A percentile compares a stretch with the other conserved stretches of the same genome.
Conservation (phyloP, 1,139 yeast genomes). For the Yamadazyma conglobata region DNA sequence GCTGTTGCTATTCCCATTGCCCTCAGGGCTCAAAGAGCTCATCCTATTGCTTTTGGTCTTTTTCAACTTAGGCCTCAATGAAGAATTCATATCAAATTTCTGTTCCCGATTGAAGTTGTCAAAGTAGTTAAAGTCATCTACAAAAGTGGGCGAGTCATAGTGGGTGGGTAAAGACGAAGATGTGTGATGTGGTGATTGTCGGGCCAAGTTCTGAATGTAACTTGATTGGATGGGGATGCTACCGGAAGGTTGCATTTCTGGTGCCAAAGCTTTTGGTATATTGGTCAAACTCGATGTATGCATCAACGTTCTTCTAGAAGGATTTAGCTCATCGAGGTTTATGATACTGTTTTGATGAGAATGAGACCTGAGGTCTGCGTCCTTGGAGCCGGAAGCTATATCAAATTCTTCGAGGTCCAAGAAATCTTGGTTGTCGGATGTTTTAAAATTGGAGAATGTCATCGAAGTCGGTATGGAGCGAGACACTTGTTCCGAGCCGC, state of each 20-base stretch:
- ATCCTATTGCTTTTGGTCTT: conserved; percentile 11
- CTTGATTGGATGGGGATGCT: conserved; percentile 3
- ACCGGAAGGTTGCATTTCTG: not conserved
- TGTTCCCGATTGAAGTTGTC: conserved; percentile 11
- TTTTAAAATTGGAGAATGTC: too few species aligned
- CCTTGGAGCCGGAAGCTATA: conserved; percentile 6
- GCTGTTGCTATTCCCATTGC: not conserved
- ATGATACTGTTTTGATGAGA: conserved; percentile 15
- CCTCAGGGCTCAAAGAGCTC: conserved; percentile 11
- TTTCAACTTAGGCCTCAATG: conserved; percentile 13
- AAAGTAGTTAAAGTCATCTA: conserved; percentile 13
- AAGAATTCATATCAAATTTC: conserved; percentile 10
- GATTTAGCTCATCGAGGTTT: conserved; percentile 12
- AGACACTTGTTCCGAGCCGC: too few species aligned
- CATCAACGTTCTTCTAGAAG: conserved; percentile 5
- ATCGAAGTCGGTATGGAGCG: too few species aligned
- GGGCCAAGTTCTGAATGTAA: conserved; percentile 3
- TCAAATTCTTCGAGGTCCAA: conserved; percentile 10
- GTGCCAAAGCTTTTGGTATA: conserved; percentile 2
- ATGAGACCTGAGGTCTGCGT: conserved; percentile 7
- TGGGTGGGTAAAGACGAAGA: conserved; percentile 14
- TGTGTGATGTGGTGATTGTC: conserved; percentile 6
- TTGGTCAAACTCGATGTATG: conserved; percentile 7
- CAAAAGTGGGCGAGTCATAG: conserved; percentile 12
- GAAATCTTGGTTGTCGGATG: too few species aligned